phyloP scores from a whole-genome alignment of 164 flowering plant genomes.

The Vitis vinifera region DNA sequence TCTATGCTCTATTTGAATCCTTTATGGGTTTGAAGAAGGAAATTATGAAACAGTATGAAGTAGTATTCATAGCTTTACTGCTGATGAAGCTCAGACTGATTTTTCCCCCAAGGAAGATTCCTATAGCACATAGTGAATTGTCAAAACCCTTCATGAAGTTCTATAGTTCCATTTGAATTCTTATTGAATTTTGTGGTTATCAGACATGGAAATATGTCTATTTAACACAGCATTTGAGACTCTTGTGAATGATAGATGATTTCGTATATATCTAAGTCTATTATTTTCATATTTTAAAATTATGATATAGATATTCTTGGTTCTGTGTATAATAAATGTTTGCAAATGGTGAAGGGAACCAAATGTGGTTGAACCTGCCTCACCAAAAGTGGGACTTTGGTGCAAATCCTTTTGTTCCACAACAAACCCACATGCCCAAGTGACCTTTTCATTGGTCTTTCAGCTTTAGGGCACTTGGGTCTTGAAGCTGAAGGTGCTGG shows the following conservation, averaged over 20 bases:
- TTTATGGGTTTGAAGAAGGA: background rate
- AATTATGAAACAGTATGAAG: background rate
- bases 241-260: background rate
- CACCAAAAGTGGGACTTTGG: background rate
- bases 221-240: background rate
- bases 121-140: background rate
- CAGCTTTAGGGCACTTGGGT: background rate
- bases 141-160: background rate
- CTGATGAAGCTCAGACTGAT: conserved; percentile 1
- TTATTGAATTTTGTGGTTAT: background rate
- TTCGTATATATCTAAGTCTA: background rate
- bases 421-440: background rate
- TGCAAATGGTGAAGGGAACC: background rate
- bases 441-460: background rate
- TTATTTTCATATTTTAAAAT: too few species aligned
- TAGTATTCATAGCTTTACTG: background rate
- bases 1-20: background rate
- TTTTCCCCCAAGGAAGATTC: background rate
- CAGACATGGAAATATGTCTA: background rate
- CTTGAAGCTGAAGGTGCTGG: background rate
- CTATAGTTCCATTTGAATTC: background rate
- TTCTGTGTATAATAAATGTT: too few species aligned
- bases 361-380: background rate
- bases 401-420: background rate
- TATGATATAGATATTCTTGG: too few species aligned